Percentiles rank a stretch among this genome's conserved stretches.
Conservation (phyloP, 768 basidiomycete genomes). For the Leccinellum luteum region DNA sequence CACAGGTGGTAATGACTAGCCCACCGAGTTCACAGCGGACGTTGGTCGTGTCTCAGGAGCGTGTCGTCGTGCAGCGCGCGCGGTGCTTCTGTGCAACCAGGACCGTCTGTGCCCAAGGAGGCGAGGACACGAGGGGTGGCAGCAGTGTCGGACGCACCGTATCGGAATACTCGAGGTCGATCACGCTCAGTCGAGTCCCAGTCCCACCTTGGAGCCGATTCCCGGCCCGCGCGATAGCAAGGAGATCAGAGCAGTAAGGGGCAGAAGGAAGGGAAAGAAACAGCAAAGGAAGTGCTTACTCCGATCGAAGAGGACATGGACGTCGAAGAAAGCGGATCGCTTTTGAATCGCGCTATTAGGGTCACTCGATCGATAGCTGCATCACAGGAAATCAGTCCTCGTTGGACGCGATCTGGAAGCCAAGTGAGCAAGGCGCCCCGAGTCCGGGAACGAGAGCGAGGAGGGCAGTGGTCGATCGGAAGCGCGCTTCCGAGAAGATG, state of each 20-base stretch:
- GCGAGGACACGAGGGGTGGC: not conserved
- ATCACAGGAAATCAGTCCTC: constrained; percentile 1
- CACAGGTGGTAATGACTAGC: not conserved
- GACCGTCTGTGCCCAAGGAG: constrained; percentile 2
- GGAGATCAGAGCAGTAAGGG: not conserved
- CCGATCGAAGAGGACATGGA: constrained; percentile 9
- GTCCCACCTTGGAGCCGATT: not conserved
- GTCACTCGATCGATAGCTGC: constrained; percentile 11
- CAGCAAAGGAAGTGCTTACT: not conserved
- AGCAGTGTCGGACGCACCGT: constrained; percentile 3
- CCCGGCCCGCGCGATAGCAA: not conserved
- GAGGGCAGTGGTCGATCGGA: too few species aligned
- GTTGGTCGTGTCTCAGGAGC: constrained; percentile 3
- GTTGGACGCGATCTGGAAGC: constrained; percentile 4
- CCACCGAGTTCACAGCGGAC: constrained; percentile 13
- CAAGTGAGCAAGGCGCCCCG: constrained; percentile 2
- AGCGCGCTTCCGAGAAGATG: constrained; percentile 4
- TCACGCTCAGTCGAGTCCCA: constrained; percentile 22
- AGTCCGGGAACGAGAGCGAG: constrained; percentile 16
- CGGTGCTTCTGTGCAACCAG: constrained; percentile 15
- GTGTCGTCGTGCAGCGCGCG: not conserved
- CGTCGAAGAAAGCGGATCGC: not conserved
- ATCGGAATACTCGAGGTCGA: constrained; percentile 20
- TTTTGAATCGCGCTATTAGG: constrained; percentile 1
- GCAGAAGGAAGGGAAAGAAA: constrained; percentile 5